A percentile compares a stretch with the other conserved stretches of the same genome.
Conservation (phyloP, 2,329 filamentous ascomycete species). For the Cladosporium velox region DNA sequence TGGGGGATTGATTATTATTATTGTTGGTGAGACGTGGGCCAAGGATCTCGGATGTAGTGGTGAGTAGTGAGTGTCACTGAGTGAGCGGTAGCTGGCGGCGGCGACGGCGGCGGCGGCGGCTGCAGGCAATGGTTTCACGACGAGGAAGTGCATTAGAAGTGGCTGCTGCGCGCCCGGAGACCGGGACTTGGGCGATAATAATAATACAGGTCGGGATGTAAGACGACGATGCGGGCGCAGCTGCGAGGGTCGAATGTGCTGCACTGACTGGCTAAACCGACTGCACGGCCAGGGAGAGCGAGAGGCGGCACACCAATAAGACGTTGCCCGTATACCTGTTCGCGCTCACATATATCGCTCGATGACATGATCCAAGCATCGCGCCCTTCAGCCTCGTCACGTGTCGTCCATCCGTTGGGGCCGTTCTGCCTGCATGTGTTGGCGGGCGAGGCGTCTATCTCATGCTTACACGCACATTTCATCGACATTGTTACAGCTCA, state of each 20-base stretch:
- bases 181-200: not conserved
- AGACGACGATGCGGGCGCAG: conserved; percentile 16
- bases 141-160: not conserved
- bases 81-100: not conserved
- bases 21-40: not conserved
- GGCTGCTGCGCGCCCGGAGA: not conserved
- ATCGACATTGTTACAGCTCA: too few relatives aligned
- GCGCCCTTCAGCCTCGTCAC: conserved; percentile 4
- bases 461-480: not conserved
- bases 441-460: not conserved
- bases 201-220: conserved; percentile 12
- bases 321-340: conserved; percentile 19
- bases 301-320: conserved; percentile 12
- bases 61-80: not conserved
- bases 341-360: conserved; percentile 1
- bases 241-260: conserved; percentile 4
- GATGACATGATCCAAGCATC: conserved; percentile 1
- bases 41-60: not conserved
- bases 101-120: not conserved
- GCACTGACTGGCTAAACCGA: not conserved
- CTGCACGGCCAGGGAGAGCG: conserved; percentile 17
- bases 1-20: not conserved
- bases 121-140: conserved; percentile 1
- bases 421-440: not conserved
- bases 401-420: not conserved